Evolutionary conservation across 169 alveolate species (phyloP).

Genomic region (Plasmodium vivax): DNA sequence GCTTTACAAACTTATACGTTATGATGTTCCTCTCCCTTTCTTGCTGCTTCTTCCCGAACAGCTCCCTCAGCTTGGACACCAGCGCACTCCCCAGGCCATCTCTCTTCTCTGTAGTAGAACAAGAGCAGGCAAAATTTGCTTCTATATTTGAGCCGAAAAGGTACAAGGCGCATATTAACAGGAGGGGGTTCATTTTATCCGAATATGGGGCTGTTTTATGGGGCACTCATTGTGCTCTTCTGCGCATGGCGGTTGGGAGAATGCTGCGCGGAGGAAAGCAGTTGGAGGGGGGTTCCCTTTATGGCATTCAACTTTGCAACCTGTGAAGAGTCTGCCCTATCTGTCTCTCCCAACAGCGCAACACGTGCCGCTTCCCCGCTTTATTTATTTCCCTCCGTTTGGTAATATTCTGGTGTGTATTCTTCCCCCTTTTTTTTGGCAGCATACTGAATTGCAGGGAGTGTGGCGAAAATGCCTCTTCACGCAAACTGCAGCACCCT

Average conservation of each 20-base stretch:
- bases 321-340: not conserved
- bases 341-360: not conserved
- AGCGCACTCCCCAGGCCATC: not conserved
- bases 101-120: constrained; percentile 23
- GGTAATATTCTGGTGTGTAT: not conserved
- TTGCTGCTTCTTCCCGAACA: constrained; percentile 12
- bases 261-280: too few species aligned
- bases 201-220: not conserved
- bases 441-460: not conserved
- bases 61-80: constrained; percentile 2
- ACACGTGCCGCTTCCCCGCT: not conserved
- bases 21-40: constrained; percentile 40
- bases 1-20: constrained; percentile 52
- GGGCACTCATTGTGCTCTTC: constrained; percentile 5
- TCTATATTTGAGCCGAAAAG: constrained; percentile 42
- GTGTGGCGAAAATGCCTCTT: not conserved
- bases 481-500: not conserved
- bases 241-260: not conserved
- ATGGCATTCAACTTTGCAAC: not conserved
- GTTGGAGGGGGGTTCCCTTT: not conserved
- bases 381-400: not conserved
- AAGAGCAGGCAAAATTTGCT: constrained; percentile 14
- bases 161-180: constrained; percentile 44
- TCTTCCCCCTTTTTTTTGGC: not conserved
- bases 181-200: constrained; percentile 48